These are phyloP conservation scores for Fistulinella prunicolor DNA, from an alignment of 768 basidiomycete genomes.

Conservation along the genomic window DNA sequence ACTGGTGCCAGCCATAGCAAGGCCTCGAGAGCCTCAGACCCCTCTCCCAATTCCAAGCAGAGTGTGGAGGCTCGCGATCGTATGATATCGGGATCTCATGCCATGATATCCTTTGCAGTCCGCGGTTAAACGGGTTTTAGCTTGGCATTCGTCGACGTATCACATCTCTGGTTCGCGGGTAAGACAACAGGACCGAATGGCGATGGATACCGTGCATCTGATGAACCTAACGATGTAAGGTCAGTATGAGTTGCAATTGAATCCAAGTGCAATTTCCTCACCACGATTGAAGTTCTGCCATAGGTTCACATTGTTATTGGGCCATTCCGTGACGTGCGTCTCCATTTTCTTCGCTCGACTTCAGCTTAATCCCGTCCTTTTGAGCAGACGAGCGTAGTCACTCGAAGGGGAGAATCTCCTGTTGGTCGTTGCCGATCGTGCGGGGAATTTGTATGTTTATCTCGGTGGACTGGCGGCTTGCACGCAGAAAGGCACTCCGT, in stretches of 20 bases:
- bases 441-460: constrained; percentile 33
- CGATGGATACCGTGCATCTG: constrained; percentile 11
- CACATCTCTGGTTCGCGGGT: not conserved
- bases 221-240: constrained; percentile 19
- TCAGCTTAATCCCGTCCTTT: too few species aligned
- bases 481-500: constrained; percentile 30
- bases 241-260: constrained; percentile 25
- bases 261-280: constrained; percentile 20
- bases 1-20: too few species aligned
- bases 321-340: constrained; percentile 19
- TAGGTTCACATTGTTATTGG: constrained; percentile 19
- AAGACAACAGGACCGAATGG: constrained; percentile 6
- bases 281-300: constrained; percentile 18
- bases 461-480: constrained; percentile 31
- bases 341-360: not conserved
- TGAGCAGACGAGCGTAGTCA: constrained; percentile 36
- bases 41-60: too few species aligned
- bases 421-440: constrained; percentile 34
- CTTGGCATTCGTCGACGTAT: not conserved
- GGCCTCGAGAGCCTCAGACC: too few species aligned
- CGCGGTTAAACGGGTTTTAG: too few species aligned
- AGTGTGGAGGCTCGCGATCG: too few species aligned
- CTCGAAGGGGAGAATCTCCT: constrained; percentile 38
- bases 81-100: too few species aligned
- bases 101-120: too few species aligned